phyloP scores from a whole-genome alignment of 2,329 filamentous ascomycete species.

The Pseudogymnoascus sp. region DNA sequence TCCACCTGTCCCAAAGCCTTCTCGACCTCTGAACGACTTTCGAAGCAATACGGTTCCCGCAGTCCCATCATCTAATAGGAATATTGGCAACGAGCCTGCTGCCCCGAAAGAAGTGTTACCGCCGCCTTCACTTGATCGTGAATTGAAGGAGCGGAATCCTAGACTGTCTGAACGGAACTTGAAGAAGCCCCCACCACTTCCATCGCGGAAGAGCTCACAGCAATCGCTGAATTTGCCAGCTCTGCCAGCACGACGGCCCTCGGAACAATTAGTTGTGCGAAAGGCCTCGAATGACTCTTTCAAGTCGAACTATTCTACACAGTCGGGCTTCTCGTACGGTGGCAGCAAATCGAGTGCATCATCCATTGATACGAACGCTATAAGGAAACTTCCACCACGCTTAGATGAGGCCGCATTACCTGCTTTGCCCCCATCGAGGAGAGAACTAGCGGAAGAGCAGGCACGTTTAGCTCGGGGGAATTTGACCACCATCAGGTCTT shows the following conservation, averaged over 20 bases:
- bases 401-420: slow-evolving; percentile 51
- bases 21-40: slow-evolving; percentile 33
- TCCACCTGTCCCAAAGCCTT: slow-evolving; percentile 16
- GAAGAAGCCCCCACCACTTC: slow-evolving; percentile 21
- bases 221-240: slow-evolving; percentile 35
- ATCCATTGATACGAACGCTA: slow-evolving; percentile 31
- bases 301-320: slow-evolving; percentile 44
- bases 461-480: slow-evolving; percentile 33
- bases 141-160: slow-evolving; percentile 19
- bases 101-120: slow-evolving; percentile 20
- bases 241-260: slow-evolving; percentile 43
- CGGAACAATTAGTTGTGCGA: slow-evolving; percentile 36
- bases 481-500: slow-evolving; percentile 33
- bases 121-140: slow-evolving; percentile 25
- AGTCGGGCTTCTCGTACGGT: slow-evolving; percentile 44
- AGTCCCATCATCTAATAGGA: slow-evolving; percentile 22
- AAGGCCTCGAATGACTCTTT: slow-evolving; percentile 53
- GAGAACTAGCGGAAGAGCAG: slow-evolving; percentile 40
- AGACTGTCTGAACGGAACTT: slow-evolving; percentile 21
- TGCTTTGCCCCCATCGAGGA: slow-evolving; percentile 46
- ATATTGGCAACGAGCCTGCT: slow-evolving; percentile 23
- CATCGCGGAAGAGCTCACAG: slow-evolving; percentile 29
- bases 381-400: slow-evolving; percentile 47
- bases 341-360: slow-evolving; percentile 41
- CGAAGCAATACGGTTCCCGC: slow-evolving; percentile 31